Conservation (phyloP, 2,329 filamentous ascomycete genomes). For the Cordyceps fumosorosea region DNA sequence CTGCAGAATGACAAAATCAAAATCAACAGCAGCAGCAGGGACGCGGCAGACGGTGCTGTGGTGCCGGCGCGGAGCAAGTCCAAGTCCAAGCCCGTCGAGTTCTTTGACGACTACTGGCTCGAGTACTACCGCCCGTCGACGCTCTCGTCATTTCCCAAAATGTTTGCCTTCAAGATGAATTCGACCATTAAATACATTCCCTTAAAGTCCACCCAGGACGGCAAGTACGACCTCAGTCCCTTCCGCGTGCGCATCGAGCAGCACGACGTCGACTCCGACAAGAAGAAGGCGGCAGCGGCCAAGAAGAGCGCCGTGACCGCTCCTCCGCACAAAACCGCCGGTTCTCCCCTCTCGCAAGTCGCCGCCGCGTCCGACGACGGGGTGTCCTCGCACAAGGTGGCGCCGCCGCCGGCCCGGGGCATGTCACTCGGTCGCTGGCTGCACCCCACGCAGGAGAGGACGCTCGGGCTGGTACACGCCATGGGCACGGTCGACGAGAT, state of each 20-base stretch:
- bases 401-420: conserved; percentile 29
- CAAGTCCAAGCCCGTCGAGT: conserved; percentile 42
- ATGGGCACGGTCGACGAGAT: conserved; percentile 16
- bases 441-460: conserved; percentile 39
- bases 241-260: conserved; percentile 68
- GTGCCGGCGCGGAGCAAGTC: conserved; percentile 31
- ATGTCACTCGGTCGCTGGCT: conserved; percentile 58
- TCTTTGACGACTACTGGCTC: conserved; percentile 91
- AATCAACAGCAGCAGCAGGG: too few relatives aligned
- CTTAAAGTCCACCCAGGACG: conserved; percentile 63
- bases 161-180: conserved; percentile 90
- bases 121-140: conserved; percentile 91
- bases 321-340: conserved; percentile 28
- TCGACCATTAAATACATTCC: conserved; percentile 80
- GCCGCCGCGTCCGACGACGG: conserved; percentile 32
- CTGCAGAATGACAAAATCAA: conserved; percentile 15
- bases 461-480: conserved; percentile 12
- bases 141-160: conserved; percentile 82
- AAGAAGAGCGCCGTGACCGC: conserved; percentile 58
- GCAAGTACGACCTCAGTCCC: conserved; percentile 77
- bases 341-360: conserved; percentile 21
- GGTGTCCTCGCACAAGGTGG: conserved; percentile 30
- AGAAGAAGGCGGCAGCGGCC: conserved; percentile 49
- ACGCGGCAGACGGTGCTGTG: background rate
- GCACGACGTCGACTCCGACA: conserved; percentile 52